Evolutionary conservation across 768 basidiomycete species (phyloP), one percentile per base, ranked within the genome.

Genomic region (Hypholoma sublateritium): DNA sequence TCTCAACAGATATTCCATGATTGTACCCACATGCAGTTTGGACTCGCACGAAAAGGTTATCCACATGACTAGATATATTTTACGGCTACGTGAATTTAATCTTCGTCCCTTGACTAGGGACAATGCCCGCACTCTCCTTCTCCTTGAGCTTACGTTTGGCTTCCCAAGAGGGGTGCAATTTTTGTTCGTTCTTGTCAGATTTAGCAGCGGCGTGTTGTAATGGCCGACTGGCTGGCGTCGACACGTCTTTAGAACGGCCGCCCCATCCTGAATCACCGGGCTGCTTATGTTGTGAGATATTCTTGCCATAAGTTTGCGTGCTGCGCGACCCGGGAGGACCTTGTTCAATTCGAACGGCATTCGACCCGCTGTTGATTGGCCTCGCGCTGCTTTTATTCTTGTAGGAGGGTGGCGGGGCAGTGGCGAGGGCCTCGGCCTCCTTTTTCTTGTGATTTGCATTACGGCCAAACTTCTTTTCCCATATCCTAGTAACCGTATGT

Each of bases 381-480:
- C 50, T 59, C 56, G 57, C 63, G 58, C 60, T 61, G 59, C 55
- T 58, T n/a, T 52, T 65, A 43, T 58, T 65, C 50, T 61, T 60
- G 21, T 61, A 55, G 41, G 42, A 51, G n/a, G 42, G 34, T 8
- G 41, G 42, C 22, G 37, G 57, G 36, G 35, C 59, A 24, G 59
- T 60, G 21, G 62, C 59, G 11, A 37, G 44, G 21, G 63, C 59
- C 45, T 67, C 68, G 0, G 68, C 71, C 66, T 80, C 78, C 62
- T 85, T 88, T 72, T 89, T 89, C 73, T 95, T 81, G 70, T 98
- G 96, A 69, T 96, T 97, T 21, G 96, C 95, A 59, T 87, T 84
- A 58, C 78, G 82, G 47, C 96, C 96, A 64, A 85, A 98, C 71
- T 95, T 98, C 75, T 94, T 95, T 74, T 98, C 96, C 95, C 96